Base-by-base conservation (phyloP, 2,329 filamentous ascomycete species). In the Sclerotinia minor region DNA sequence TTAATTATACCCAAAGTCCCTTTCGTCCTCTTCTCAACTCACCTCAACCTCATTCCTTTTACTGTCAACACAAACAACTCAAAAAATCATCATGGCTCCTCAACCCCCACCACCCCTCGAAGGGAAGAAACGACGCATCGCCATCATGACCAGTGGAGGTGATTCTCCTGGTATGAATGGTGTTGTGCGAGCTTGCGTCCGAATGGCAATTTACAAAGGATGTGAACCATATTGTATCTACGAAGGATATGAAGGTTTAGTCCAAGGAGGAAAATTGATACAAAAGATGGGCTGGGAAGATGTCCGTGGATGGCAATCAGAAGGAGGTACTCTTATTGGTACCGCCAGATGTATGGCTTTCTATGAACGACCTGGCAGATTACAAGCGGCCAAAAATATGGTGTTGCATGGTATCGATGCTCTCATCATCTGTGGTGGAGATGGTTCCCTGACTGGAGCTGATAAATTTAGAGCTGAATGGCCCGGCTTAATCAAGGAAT, bases 191-290 rank as follows among this genome's bases (percentile, higher is more conserved):
- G 88, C 89, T 32, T 88, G 97, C 38, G 92, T 99, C 68, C 91
- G 95, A 73, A 97, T 93, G 86, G 87, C 93, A 63, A 92, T 98
- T 73, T 88, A 95, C 79, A 87, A 91, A 79, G 89, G 86, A 70
- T 94, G 91, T 77, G 91, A 94, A 74, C 85, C 90, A 70, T 95
- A 87, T 75, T 92, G 89, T 74, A 83, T 95, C 77, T 95, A 94
- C 79, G 95, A 98, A 79, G 95, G 95, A 70, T 99, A 99, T 81
- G 93, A 98, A 77, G 95, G 95, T 53, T 85, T 99, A 65, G 94
- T 99, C 38, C 87, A 91, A 73, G 95, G 94, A 74, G 93, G 92
- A 58, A 85, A 93, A 77, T 87, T 94, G 81, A 98, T 99, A 81
- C 87, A 87, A 75, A 86, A 92, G 81, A 92, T 96, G 87, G 82